phyloP scores from a whole-genome alignment of 2,329 filamentous ascomycete genomes.

The Hypoxylon sp. region DNA sequence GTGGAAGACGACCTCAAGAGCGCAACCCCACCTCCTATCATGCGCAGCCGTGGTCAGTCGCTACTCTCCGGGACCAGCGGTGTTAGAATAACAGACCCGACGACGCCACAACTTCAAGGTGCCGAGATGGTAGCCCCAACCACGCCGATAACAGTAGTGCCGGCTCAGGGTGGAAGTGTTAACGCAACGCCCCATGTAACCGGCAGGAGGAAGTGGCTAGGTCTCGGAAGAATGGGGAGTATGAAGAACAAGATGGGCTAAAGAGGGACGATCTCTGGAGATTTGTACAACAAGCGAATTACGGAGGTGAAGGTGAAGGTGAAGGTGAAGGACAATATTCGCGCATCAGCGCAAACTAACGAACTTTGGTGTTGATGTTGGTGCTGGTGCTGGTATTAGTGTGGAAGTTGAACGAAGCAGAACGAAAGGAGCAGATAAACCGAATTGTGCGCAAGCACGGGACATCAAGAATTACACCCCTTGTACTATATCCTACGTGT shows the following conservation, averaged over 20 bases:
- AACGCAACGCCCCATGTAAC: conserved; percentile 19
- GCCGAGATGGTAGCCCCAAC: conserved; percentile 20
- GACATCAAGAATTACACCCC: background rate
- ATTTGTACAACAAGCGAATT: conserved; percentile 10
- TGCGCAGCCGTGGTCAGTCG: conserved; percentile 58
- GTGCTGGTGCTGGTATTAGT: background rate
- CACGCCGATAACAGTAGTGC: conserved; percentile 35
- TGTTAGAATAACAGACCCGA: conserved; percentile 14
- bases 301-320: background rate
- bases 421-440: conserved; percentile 15
- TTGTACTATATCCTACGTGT: conserved; percentile 28
- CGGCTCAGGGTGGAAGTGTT: conserved; percentile 12
- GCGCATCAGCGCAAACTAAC: background rate
- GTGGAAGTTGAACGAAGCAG: background rate
- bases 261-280: conserved; percentile 23
- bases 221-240: conserved; percentile 50
- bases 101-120: conserved; percentile 25
- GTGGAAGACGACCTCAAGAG: conserved; percentile 63
- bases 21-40: conserved; percentile 71
- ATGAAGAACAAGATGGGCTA: conserved; percentile 47
- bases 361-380: background rate
- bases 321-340: background rate
- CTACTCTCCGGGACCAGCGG: conserved; percentile 20
- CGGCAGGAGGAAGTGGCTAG: conserved; percentile 52
- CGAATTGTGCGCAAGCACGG: conserved; percentile 37